Conservation (phyloP, 257 asterid species). For the Rhazya stricta region DNA sequence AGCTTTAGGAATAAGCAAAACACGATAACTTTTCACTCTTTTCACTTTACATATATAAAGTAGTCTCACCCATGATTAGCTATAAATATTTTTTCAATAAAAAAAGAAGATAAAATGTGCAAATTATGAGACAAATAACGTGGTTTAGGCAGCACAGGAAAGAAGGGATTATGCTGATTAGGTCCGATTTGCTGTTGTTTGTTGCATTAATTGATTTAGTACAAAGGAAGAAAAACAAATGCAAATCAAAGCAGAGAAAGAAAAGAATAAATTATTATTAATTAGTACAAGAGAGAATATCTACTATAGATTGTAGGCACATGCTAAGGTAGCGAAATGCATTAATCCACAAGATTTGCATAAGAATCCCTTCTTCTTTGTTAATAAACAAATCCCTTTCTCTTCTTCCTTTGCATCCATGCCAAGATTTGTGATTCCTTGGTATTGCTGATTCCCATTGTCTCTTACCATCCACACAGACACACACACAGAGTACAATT, state of each 20-base stretch:
- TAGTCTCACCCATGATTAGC: background rate
- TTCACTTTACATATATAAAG: background rate
- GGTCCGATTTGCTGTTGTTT: conserved; percentile 29
- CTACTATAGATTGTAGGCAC: conserved; percentile 50
- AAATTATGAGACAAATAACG: background rate
- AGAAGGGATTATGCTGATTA: conserved; percentile 41
- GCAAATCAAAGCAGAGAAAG: conserved; percentile 14
- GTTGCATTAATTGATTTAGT: conserved; percentile 20
- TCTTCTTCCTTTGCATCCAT: background rate
- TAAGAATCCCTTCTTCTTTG: conserved; percentile 14
- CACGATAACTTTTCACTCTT: background rate
- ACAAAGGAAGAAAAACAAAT: conserved; percentile 2
- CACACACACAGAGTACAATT: background rate
- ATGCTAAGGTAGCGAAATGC: conserved; percentile 24
- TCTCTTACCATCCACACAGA: background rate
- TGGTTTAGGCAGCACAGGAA: conserved; percentile 21
- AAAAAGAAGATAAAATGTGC: background rate
- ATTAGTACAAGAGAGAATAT: conserved; percentile 22
- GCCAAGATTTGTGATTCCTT: conserved; percentile 7
- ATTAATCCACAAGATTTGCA: conserved; percentile 22
- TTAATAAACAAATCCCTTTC: background rate
- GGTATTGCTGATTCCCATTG: conserved; percentile 13
- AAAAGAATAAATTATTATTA: background rate
- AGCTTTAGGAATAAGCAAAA: background rate
- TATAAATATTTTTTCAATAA: background rate